Evolutionary conservation across 257 asterid genomes (phyloP).

Genomic region (Penstemon davidsonii): DNA sequence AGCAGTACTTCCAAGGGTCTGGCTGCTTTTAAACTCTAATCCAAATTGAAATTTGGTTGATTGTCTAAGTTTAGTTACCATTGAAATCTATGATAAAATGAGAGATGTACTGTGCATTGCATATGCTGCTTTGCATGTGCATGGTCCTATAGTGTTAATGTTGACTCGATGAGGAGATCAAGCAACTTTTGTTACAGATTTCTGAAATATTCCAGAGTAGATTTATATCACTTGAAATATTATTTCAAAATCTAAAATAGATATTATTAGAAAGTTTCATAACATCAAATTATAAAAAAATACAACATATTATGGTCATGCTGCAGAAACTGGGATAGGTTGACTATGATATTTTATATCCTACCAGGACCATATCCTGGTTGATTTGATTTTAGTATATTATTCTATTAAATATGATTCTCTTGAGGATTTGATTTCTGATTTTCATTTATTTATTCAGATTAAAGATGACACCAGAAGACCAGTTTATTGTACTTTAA

Average conservation of each 20-base stretch:
- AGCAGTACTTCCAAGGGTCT: not conserved
- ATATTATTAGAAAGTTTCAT: not conserved
- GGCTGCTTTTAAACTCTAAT: not conserved
- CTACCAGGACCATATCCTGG: conserved; percentile 19
- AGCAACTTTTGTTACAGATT: not conserved
- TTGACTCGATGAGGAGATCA: not conserved
- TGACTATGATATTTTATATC: conserved; percentile 14
- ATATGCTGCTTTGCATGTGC: not conserved
- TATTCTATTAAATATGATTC: conserved; percentile 11
- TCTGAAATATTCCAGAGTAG: not conserved
- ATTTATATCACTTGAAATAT: not conserved
- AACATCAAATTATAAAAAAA: not conserved
- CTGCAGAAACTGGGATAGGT: conserved; percentile 10
- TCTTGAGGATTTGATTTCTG: conserved; percentile 26
- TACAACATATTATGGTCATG: conserved; percentile 6
- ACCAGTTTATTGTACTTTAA: conserved; percentile 86
- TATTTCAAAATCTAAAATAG: not conserved
- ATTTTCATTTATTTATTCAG: conserved; percentile 42
- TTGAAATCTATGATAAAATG: not conserved
- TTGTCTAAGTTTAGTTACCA: not conserved
- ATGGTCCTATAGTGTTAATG: not conserved
- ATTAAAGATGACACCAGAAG: conserved; percentile 84
- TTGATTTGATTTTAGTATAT: conserved; percentile 2
- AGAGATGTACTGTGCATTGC: not conserved
- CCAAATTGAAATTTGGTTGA: not conserved